These are phyloP conservation scores for Xylaria longipes DNA, from an alignment of 495 filamentous ascomycete species.

Conservation along the genomic window DNA sequence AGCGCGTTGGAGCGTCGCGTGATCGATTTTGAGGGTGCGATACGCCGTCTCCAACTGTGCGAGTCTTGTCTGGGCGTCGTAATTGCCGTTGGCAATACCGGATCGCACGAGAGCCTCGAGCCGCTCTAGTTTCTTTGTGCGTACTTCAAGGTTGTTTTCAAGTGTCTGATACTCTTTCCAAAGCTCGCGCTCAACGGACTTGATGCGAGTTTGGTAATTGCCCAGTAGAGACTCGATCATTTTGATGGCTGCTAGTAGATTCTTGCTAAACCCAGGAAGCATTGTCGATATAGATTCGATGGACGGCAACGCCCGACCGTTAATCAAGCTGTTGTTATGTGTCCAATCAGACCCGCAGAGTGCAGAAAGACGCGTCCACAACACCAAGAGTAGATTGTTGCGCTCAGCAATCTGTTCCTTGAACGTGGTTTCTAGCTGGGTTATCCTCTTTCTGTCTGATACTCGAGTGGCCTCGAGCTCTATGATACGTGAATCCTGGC, in stretches of 20 bases:
- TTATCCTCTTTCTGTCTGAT: conserved; percentile 75
- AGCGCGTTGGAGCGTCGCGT: conserved; percentile 71
- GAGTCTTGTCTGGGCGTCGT: conserved; percentile 63
- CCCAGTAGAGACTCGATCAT: conserved; percentile 81
- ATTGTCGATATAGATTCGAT: conserved; percentile 81
- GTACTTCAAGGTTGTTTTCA: conserved; percentile 77
- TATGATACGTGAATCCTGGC: conserved; percentile 80
- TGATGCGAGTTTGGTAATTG: conserved; percentile 81
- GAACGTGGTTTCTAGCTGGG: conserved; percentile 75
- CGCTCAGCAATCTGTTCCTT: conserved; percentile 88
- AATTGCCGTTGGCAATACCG: conserved; percentile 52
- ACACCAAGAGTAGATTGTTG: conserved; percentile 80
- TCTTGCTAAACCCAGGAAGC: conserved; percentile 85
- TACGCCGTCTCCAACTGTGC: conserved; percentile 79
- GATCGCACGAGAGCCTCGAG: conserved; percentile 76
- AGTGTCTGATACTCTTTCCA: conserved; percentile 89
- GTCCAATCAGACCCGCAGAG: conserved; percentile 94
- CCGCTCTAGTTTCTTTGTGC: conserved; percentile 85
- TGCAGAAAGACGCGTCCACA: conserved; percentile 86
- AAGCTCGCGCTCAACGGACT: conserved; percentile 82
- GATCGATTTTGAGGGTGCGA: conserved; percentile 81
- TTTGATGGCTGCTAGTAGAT: conserved; percentile 85
- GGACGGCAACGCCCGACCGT: conserved; percentile 78
- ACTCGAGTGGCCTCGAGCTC: conserved; percentile 80
- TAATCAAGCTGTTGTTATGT: conserved; percentile 85